Percentiles rank a stretch among this genome's conserved stretches.
These are phyloP conservation scores for Nectriaceae sp. DNA, from an alignment of 2,329 filamentous ascomycete genomes.

Conservation along the genomic window DNA sequence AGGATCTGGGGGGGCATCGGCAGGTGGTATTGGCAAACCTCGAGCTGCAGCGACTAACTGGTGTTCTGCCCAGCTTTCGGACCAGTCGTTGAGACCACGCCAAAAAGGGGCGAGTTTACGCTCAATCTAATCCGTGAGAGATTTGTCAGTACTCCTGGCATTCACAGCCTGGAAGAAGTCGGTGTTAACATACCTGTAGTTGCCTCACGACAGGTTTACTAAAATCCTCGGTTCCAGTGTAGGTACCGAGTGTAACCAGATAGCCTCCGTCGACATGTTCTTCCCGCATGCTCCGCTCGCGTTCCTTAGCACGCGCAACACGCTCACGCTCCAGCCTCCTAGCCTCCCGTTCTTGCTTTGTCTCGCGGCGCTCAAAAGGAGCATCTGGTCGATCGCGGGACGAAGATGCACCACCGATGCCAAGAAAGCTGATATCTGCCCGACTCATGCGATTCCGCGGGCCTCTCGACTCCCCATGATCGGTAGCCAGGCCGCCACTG, in stretches of 20 bases:
- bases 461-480: constrained; percentile 23
- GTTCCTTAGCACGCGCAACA: constrained; percentile 73
- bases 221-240: constrained; percentile 91
- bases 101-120: constrained; percentile 91
- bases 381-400: constrained; percentile 42
- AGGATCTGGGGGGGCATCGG: constrained; percentile 80
- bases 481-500: constrained; percentile 19
- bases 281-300: constrained; percentile 86
- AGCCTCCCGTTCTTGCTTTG: constrained; percentile 87
- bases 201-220: constrained; percentile 87
- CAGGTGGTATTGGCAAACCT: constrained; percentile 78
- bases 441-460: constrained; percentile 38
- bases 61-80: constrained; percentile 86
- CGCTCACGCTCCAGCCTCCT: constrained; percentile 83
- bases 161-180: too few relatives aligned
- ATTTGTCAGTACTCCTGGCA: constrained; percentile 17
- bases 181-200: constrained; percentile 67
- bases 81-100: constrained; percentile 89
- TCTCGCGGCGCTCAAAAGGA: constrained; percentile 73
- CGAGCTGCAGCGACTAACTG: constrained; percentile 91
- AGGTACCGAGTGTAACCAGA: constrained; percentile 90
- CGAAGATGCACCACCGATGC: constrained; percentile 38
- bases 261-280: constrained; percentile 95
- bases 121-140: constrained; percentile 68
- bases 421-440: constrained; percentile 49